phyloP scores from a whole-genome alignment of 768 basidiomycete species.

The Neoboletus subvelutipes region DNA sequence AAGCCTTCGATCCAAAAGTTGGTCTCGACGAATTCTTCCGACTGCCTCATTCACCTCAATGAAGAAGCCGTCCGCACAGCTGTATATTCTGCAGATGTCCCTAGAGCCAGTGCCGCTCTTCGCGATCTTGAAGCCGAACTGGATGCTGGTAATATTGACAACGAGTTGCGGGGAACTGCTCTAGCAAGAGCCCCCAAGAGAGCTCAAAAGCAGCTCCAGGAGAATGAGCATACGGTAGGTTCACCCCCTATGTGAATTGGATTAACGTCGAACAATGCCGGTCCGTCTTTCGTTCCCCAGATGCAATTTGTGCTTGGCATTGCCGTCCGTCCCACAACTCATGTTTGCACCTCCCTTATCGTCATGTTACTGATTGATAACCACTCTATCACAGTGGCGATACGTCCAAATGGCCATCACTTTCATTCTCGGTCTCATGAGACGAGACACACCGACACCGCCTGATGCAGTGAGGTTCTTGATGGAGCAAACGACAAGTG shows the following conservation, averaged over 20 bases:
- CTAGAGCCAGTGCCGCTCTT: slow-evolving; percentile 49
- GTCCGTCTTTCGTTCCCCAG: slow-evolving; percentile 35
- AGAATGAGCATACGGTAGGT: slow-evolving; percentile 52
- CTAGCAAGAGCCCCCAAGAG: slow-evolving; percentile 43
- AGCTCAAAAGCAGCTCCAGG: slow-evolving; percentile 42
- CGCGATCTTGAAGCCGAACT: slow-evolving; percentile 52
- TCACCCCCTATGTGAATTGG: background rate
- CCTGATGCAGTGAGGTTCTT: slow-evolving; percentile 62
- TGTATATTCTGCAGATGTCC: slow-evolving; percentile 50
- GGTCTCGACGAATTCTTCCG: slow-evolving; percentile 50
- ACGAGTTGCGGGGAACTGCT: slow-evolving; percentile 44
- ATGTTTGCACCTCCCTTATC: slow-evolving; percentile 48
- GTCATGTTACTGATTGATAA: slow-evolving; percentile 7
- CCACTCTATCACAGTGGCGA: slow-evolving; percentile 60
- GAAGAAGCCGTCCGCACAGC: slow-evolving; percentile 68
- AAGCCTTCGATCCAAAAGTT: slow-evolving; percentile 22
- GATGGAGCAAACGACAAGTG: slow-evolving; percentile 62
- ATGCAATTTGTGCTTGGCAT: slow-evolving; percentile 58
- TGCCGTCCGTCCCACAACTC: slow-evolving; percentile 61
- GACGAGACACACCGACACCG: slow-evolving; percentile 57
- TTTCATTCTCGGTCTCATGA: slow-evolving; percentile 59
- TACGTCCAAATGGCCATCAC: slow-evolving; percentile 71
- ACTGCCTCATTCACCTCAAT: slow-evolving; percentile 56
- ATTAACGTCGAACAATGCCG: background rate
- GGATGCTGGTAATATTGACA: slow-evolving; percentile 41